Evolutionary conservation across 805 yeast species (phyloP).

Genomic region (Starmera amethionina): DNA sequence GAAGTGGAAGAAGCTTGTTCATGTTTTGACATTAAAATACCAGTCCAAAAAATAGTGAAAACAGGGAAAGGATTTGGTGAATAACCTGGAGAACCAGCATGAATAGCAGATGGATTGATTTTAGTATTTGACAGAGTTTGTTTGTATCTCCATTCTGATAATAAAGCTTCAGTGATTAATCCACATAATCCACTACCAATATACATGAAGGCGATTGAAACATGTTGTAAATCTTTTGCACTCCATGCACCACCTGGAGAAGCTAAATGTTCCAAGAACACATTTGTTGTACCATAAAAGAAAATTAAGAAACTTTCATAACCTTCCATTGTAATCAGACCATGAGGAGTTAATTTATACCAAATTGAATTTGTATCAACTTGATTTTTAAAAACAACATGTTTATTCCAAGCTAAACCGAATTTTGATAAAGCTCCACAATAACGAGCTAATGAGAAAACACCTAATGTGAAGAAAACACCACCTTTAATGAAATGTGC

Average conservation of each 20-base stretch:
- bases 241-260: conserved; percentile 75
- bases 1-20: conserved; percentile 73
- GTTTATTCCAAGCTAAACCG: conserved; percentile 90
- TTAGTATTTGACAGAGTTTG: conserved; percentile 24
- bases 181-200: conserved; percentile 94
- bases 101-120: conserved; percentile 18
- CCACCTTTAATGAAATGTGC: conserved; percentile 98
- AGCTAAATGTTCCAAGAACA: conserved; percentile 85
- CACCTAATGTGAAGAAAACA: conserved; percentile 68
- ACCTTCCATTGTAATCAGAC: conserved; percentile 72
- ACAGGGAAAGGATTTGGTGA: conserved; percentile 94
- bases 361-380: conserved; percentile 16
- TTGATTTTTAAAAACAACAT: conserved; percentile 19
- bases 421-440: conserved; percentile 66
- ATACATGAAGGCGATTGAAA: conserved; percentile 81
- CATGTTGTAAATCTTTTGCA: conserved; percentile 85
- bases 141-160: conserved; percentile 49
- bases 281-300: conserved; percentile 82
- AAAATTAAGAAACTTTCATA: conserved; percentile 72
- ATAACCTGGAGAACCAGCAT: conserved; percentile 55
- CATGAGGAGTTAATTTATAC: conserved; percentile 24
- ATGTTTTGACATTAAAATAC: conserved; percentile 90
- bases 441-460: conserved; percentile 75
- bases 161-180: conserved; percentile 61
- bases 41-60: conserved; percentile 93